Evolutionary conservation across 768 basidiomycete species (phyloP), one percentile per base, ranked within the genome.

Genomic region (Cyclocybe cylindracea): DNA sequence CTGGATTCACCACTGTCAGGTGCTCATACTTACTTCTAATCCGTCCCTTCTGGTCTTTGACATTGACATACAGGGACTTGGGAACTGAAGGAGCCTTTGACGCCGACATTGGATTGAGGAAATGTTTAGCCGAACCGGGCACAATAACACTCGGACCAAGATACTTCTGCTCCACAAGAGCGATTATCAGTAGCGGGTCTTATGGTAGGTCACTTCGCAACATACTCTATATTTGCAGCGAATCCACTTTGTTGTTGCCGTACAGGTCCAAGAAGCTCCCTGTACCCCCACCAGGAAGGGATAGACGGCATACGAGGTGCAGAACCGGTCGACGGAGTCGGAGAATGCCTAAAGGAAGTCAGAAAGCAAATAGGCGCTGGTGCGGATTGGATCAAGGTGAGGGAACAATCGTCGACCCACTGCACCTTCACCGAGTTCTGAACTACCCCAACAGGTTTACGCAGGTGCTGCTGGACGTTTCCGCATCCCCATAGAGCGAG

Each of bases 41-140:
- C 1, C 31, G 10, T 34, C 13, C n/a, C 14, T 13, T 33, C 10
- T 35, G 3, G 34, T 16, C 6, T 39, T 53, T 39, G 36, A 18
- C 9, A 32, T 19, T 7, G 32, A 39, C 10, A 16, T 18, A 39
- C 18, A 84, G 84, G 32, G 85, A 86, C 58, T 70, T 87, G 5
- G 85, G 85, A n/a, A 86, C 85, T 1, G 85, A 87, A 62, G 85
- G 84, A 2, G 83, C 84, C 1, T 76, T 68, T 19, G 85, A 86
- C 58, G 82, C 84, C 13, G 84, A 87, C 57, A 67, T 85, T 10
- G 70, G 75, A 0, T 68, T 87, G 35, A 73, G 83, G 14, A 81
- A 81, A 55, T 83, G 83, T 59, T 59, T 86, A 33, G 57, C 61
- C 33, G 66, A 62, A 16, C 53, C 38, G 14, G 63, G 69, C n/a